Conservation (phyloP, 805 yeast species). For the Sugiyamaella lignohabitans region DNA sequence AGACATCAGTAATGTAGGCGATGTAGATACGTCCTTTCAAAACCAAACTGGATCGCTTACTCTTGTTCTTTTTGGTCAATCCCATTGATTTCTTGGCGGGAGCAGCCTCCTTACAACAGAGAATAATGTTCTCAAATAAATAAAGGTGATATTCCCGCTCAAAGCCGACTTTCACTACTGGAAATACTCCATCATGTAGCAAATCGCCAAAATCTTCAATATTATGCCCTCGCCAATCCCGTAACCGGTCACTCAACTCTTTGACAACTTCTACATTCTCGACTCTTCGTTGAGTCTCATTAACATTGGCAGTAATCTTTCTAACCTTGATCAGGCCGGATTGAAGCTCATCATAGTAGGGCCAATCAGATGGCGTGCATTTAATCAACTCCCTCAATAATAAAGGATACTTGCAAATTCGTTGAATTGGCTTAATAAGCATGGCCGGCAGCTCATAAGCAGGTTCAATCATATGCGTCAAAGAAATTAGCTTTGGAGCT, state of each 20-base stretch:
- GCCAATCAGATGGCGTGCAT: slow-evolving; percentile 46
- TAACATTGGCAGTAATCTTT: slow-evolving; percentile 79
- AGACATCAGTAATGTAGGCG: slow-evolving; percentile 51
- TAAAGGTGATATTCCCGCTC: slow-evolving; percentile 89
- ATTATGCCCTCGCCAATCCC: slow-evolving; percentile 89
- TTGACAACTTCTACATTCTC: slow-evolving; percentile 72
- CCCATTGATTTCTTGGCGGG: slow-evolving; percentile 43
- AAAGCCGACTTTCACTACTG: slow-evolving; percentile 40
- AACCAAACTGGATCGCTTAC: slow-evolving; percentile 38
- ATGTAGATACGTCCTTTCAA: slow-evolving; percentile 79
- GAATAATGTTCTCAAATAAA: slow-evolving; percentile 66
- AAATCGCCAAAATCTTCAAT: slow-evolving; percentile 78
- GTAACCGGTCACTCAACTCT: slow-evolving; percentile 65
- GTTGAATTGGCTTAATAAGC: slow-evolving; percentile 88
- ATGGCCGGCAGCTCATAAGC: slow-evolving; percentile 85
- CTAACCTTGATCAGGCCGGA: slow-evolving; percentile 68
- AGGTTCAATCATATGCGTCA: slow-evolving; percentile 63
- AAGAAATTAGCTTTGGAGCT: slow-evolving; percentile 45
- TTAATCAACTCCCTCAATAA: slow-evolving; percentile 66
- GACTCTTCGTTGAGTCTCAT: slow-evolving; percentile 87
- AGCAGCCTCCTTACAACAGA: slow-evolving; percentile 55
- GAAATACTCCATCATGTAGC: slow-evolving; percentile 62
- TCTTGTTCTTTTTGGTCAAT: slow-evolving; percentile 43
- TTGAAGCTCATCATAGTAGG: slow-evolving; percentile 58
- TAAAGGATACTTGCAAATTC: slow-evolving; percentile 92